These are phyloP conservation scores for Solanum hybrid DNA, from an alignment of 305 asterid species.

Conservation along the genomic window DNA sequence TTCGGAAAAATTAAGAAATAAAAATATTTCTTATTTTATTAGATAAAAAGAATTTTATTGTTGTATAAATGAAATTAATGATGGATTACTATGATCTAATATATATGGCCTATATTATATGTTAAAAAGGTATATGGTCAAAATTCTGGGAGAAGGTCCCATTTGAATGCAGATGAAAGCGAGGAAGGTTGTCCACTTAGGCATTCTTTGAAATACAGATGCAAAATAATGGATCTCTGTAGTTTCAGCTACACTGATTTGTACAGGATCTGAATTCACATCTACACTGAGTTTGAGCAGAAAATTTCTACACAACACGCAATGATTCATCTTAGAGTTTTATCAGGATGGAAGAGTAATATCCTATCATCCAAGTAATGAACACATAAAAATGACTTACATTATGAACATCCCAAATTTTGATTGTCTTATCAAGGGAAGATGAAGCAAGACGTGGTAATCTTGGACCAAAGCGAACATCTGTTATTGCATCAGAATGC, in stretches of 20 bases:
- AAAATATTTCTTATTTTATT: no score
- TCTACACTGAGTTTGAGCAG: background rate
- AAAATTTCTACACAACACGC: background rate
- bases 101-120: background rate
- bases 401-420: slow-evolving; percentile 25
- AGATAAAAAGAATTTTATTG: background rate
- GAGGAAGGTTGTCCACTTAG: background rate
- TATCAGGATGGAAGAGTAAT: background rate
- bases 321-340: background rate
- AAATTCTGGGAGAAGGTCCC: background rate
- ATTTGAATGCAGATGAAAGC: background rate
- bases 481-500: slow-evolving; percentile 21
- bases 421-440: slow-evolving; percentile 27
- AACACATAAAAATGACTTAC: slow-evolving; percentile 10
- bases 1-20: background rate
- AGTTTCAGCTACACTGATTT: background rate
- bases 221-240: background rate
- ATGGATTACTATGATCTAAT: background rate
- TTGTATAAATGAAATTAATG: background rate
- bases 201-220: background rate
- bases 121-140: background rate
- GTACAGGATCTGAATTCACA: background rate
- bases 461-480: slow-evolving; percentile 26
- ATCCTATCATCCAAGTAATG: background rate
- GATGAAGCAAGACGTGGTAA: slow-evolving; percentile 23